These are phyloP conservation scores for Neopestalotiopsis rosae DNA, from an alignment of 2,329 filamentous ascomycete genomes.

Conservation along the genomic window DNA sequence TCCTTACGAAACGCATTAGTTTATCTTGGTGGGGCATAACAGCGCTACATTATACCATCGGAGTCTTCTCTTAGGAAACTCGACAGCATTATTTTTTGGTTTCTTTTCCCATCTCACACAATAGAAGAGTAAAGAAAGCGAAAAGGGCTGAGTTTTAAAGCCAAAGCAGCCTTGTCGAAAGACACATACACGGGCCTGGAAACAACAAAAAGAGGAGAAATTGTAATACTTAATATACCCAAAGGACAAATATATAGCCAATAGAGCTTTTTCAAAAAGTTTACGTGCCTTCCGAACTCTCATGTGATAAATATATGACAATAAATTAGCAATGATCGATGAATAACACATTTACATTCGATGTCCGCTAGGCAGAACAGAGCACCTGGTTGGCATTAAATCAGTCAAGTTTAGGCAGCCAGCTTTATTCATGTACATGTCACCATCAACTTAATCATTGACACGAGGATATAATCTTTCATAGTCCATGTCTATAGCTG, in stretches of 20 bases:
- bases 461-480: too few species aligned
- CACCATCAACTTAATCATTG: too few species aligned
- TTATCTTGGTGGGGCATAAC: conserved; percentile 6
- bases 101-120: not conserved
- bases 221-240: conserved; percentile 18
- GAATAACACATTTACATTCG: too few species aligned
- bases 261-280: not conserved
- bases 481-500: not conserved
- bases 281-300: not conserved
- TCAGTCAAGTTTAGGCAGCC: too few species aligned
- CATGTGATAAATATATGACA: not conserved
- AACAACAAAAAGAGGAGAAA: not conserved
- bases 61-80: not conserved
- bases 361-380: too few species aligned
- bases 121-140: not conserved
- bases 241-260: conserved; percentile 11
- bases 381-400: too few species aligned
- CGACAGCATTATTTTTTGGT: not conserved
- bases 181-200: conserved; percentile 1
- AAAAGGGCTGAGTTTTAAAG: not conserved
- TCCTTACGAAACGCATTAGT: conserved; percentile 51
- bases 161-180: not conserved
- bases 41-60: conserved; percentile 5
- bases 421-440: too few species aligned
- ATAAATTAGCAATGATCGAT: not conserved